Conservation (phyloP, 768 basidiomycete species). For the Termitomyces sp. region DNA sequence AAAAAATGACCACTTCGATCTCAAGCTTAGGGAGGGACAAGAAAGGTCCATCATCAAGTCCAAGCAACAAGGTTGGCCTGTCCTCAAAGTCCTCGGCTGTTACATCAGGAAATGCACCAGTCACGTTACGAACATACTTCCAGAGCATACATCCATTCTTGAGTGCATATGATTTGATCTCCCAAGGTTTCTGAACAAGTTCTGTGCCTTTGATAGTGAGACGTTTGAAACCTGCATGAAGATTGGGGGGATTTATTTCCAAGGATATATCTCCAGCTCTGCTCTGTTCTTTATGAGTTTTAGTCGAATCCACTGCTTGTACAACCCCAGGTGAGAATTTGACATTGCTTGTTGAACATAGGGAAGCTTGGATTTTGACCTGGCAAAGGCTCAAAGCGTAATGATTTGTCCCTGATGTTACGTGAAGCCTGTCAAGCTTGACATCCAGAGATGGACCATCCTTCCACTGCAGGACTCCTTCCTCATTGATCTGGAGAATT, state of each 20-base stretch:
- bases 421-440: not conserved
- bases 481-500: not conserved
- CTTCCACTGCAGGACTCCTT: not conserved
- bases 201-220: not conserved
- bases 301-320: not conserved
- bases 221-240: not conserved
- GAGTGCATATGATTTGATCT: not conserved
- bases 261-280: not conserved
- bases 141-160: not conserved
- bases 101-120: not conserved
- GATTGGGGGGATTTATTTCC: not conserved
- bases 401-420: not conserved
- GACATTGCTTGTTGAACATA: not conserved
- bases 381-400: not conserved
- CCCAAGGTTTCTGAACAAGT: not conserved
- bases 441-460: not conserved
- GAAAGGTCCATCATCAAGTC: not conserved
- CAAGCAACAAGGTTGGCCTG: not conserved
- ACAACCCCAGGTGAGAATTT: not conserved
- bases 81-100: not conserved
- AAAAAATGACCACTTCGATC: not conserved
- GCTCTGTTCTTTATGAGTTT: not conserved
- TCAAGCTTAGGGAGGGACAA: not conserved
- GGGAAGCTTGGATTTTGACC: not conserved
- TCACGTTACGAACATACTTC: not conserved